Evolutionary conservation across 768 basidiomycete species (phyloP).

Genomic region (Hypholoma sublateritium): DNA sequence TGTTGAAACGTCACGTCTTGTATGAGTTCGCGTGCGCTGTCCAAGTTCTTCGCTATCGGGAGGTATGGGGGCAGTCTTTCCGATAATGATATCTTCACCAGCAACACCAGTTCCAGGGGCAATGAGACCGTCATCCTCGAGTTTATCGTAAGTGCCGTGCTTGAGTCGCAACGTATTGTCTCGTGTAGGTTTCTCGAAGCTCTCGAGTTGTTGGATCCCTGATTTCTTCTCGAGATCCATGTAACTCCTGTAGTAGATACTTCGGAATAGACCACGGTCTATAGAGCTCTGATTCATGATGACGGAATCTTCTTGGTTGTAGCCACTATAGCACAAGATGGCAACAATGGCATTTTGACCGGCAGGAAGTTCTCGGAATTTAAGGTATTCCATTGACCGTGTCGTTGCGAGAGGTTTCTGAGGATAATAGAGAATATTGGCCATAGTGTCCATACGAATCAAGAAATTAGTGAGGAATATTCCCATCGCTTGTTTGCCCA

Average conservation of each 20-base stretch:
- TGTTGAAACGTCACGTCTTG: constrained; percentile 93
- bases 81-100: constrained; percentile 99
- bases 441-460: constrained; percentile 99
- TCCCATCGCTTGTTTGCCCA: constrained; percentile 99
- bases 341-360: constrained; percentile 99
- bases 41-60: constrained; percentile 97
- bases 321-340: constrained; percentile 97
- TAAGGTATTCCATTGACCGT: constrained; percentile 98
- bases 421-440: constrained; percentile 98
- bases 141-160: constrained; percentile 97
- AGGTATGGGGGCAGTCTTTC: constrained; percentile 97
- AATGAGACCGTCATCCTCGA: constrained; percentile 95
- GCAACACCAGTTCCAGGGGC: constrained; percentile 92
- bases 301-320: constrained; percentile 99
- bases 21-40: constrained; percentile 91
- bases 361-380: constrained; percentile 97
- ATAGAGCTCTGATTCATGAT: constrained; percentile 99
- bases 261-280: constrained; percentile 96
- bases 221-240: constrained; percentile 99
- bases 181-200: constrained; percentile 94
- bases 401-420: constrained; percentile 99
- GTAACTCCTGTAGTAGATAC: constrained; percentile 97
- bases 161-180: constrained; percentile 96
- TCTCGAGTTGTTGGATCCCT: constrained; percentile 88
- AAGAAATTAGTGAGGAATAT: constrained; percentile 98